Evolutionary conservation across 2,329 filamentous ascomycete species (phyloP), one percentile per base, ranked within the genome.

Genomic region (Diaporthe sp.): DNA sequence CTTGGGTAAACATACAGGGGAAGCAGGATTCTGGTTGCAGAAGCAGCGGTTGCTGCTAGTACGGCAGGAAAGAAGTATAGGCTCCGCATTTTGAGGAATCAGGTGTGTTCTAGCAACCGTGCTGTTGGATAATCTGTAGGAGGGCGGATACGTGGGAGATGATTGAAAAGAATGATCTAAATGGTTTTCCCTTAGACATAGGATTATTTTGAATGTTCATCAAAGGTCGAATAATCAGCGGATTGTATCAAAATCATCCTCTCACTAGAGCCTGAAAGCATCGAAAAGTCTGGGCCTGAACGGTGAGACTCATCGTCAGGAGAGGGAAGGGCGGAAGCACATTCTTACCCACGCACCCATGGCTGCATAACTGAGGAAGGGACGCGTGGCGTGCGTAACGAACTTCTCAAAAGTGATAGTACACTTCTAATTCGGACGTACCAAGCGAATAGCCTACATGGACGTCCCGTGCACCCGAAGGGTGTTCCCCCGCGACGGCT

Each of bases 1-100:
- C 13, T 37, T 13, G 74, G 74, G 25, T 75, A 72, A 15, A 68
- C n/a, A 25, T 75, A 75, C 4, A 75, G 39, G 4, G 74, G 74
- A 17, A 75, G 39, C 8, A 75, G 70, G 2, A 75, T 60, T 5
- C 44, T 49, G 51, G 70, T 75, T 25, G 60, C 70, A 9, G 22
- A 70, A 31, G 49, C 65, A 22, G 34, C 9, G 22, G 65, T 39
- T 22, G 65, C 49, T 70, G 65, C n/a, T 25, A 70, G 31, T 3
- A 55, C 34, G 17, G n/a, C 65, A 55, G 8, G 10, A 22, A 22
- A 22, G 17, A 55, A 39, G 7, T 10, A 70, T 17, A 34, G 28
- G 12, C 51, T 19, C 34, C 25, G 65, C 65, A 70, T 70, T 13
- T 70, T 70, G 46, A 55, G 31, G n/a, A 15, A 55, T n/a, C 22